Evolutionary conservation across 2,329 filamentous ascomycete species (phyloP).

Genomic region (Penicillium sp.): DNA sequence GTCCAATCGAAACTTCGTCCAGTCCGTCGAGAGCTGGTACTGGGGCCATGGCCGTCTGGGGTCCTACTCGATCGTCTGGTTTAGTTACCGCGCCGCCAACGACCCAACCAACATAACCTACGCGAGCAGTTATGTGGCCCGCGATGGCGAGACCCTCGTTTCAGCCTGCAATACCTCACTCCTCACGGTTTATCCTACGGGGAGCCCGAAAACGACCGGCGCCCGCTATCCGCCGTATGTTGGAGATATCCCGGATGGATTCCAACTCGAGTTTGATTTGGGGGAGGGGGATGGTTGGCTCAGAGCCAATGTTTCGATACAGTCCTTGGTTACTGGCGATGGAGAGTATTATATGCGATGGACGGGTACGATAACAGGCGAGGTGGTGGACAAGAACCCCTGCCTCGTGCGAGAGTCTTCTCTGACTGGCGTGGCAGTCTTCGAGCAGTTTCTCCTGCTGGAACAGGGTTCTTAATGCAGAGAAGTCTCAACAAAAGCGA

Average conservation of each 20-base stretch:
- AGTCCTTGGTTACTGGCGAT: constrained; percentile 16
- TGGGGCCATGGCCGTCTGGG: constrained; percentile 53
- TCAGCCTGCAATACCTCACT: constrained; percentile 28
- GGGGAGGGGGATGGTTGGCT: constrained; percentile 13
- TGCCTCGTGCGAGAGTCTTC: neutral
- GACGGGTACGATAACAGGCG: constrained; percentile 24
- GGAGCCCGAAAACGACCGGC: constrained; percentile 7
- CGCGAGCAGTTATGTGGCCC: constrained; percentile 36
- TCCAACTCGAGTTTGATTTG: constrained; percentile 19
- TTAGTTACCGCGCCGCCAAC: constrained; percentile 35
- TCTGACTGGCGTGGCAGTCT: constrained; percentile 25
- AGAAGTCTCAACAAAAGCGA: too few species aligned
- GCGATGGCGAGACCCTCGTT: constrained; percentile 31
- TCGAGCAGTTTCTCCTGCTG: constrained; percentile 29
- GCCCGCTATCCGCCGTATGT: constrained; percentile 23
- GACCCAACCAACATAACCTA: constrained; percentile 30
- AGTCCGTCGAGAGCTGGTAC: constrained; percentile 44
- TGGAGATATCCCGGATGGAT: constrained; percentile 22
- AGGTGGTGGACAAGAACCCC: constrained; percentile 4
- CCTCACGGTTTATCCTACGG: constrained; percentile 19
- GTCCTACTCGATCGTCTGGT: constrained; percentile 52
- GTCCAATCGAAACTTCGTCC: constrained; percentile 42
- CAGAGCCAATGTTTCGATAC: constrained; percentile 17
- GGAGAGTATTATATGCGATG: constrained; percentile 27
- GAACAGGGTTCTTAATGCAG: constrained; percentile 2